phyloP scores from a whole-genome alignment of 2,329 filamentous ascomycete genomes.

The Neobulgaria alba region DNA sequence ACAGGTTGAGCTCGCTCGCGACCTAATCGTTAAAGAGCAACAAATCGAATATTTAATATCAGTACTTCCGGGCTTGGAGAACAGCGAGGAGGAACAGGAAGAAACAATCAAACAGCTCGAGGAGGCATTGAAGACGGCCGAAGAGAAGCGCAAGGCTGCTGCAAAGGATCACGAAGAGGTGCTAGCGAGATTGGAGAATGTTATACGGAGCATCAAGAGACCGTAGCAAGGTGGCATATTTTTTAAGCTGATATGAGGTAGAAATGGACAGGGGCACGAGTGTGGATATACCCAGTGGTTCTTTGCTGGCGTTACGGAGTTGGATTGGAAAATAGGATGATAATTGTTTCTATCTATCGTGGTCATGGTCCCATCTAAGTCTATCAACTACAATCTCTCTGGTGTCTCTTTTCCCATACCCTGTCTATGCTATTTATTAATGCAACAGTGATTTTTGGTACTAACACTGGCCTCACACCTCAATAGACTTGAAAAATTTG shows the following conservation, averaged over 20 bases:
- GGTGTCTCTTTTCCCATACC: no score
- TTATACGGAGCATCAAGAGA: conserved; percentile 51
- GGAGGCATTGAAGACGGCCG: conserved; percentile 54
- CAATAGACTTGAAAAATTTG: conserved; percentile 76
- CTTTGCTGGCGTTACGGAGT: no score
- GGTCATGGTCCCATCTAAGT: no score
- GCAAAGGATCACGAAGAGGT: conserved; percentile 56
- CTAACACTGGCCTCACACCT: no score
- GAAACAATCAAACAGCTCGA: conserved; percentile 56
- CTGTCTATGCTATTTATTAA: no score
- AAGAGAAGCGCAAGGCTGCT: conserved; percentile 53
- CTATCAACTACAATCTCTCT: no score
- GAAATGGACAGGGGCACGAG: no score
- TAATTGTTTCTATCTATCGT: no score
- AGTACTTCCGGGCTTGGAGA: conserved; percentile 66
- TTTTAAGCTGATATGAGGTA: no score
- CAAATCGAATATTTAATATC: conserved; percentile 74
- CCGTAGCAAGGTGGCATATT: conserved; percentile 35
- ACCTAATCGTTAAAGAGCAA: conserved; percentile 72
- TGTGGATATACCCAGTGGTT: conserved; percentile 10
- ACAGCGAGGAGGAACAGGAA: conserved; percentile 70
- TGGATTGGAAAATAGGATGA: no score
- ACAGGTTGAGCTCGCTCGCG: conserved; percentile 64
- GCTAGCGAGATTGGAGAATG: conserved; percentile 48
- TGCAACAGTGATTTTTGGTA: no score